Conservation (phyloP, 306 rosid species). For the Amphicarpaea edgeworthii region DNA sequence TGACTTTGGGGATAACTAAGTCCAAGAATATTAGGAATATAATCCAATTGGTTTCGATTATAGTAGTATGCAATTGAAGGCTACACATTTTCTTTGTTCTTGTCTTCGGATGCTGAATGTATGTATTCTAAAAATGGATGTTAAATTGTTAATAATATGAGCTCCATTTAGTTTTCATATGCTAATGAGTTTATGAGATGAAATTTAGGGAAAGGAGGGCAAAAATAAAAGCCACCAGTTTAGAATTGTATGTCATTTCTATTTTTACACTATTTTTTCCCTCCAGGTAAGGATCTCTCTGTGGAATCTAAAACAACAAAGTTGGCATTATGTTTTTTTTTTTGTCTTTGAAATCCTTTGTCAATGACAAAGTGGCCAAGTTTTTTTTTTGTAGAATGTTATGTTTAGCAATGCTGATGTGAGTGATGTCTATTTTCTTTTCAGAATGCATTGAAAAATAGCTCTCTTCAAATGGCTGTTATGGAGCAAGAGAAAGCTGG, state of each 20-base stretch:
- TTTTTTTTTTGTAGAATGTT: conserved; percentile 33
- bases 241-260: not conserved
- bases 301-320: conserved; percentile 19
- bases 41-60: conserved; percentile 31
- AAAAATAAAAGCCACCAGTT: not conserved
- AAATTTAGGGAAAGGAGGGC: not conserved
- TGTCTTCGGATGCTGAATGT: conserved; percentile 10
- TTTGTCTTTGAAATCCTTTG: conserved; percentile 11
- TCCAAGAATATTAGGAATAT: conserved; percentile 25
- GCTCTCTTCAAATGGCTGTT: conserved; percentile 85
- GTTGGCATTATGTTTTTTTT: conserved; percentile 39
- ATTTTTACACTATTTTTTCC: not conserved
- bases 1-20: conserved; percentile 9
- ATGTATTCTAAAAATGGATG: conserved; percentile 4
- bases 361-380: not conserved
- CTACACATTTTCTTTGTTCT: conserved; percentile 19
- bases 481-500: conserved; percentile 83
- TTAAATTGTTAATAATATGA: conserved; percentile 10
- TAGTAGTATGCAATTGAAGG: conserved; percentile 20
- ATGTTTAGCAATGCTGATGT: conserved; percentile 38
- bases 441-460: conserved; percentile 70
- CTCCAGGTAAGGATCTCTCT: conserved; percentile 9
- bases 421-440: conserved; percentile 48
- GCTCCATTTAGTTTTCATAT: conserved; percentile 4
- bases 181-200: conserved; percentile 14